Evolutionary conservation across 257 asterid species (phyloP).

Genomic region (Nicotiana tabacum): DNA sequence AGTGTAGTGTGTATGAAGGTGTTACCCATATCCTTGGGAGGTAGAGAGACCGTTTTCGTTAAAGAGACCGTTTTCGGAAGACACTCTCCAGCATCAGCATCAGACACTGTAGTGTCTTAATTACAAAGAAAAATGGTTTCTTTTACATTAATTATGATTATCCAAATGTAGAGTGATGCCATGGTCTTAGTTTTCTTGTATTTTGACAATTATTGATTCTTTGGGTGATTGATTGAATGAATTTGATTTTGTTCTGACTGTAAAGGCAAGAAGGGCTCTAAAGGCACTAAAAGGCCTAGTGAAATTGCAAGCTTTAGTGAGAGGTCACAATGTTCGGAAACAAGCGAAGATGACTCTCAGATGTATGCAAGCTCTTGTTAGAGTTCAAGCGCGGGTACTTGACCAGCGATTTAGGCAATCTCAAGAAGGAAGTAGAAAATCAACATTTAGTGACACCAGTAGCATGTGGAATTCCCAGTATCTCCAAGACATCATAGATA

Average conservation of each 20-base stretch:
- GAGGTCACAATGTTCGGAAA: constrained; percentile 43
- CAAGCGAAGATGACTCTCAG: constrained; percentile 40
- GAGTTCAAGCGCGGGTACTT: constrained; percentile 35
- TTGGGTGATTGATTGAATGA: background rate
- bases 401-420: constrained; percentile 33
- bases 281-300: constrained; percentile 45
- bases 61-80: too few species aligned
- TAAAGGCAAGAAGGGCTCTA: constrained; percentile 43
- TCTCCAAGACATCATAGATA: constrained; percentile 22
- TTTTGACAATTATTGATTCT: too few species aligned
- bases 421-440: constrained; percentile 26
- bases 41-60: too few species aligned
- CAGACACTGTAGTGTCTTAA: background rate
- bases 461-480: constrained; percentile 18
- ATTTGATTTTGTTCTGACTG: background rate
- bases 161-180: background rate
- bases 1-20: too few species aligned
- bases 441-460: constrained; percentile 24
- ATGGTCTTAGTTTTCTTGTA: background rate
- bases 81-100: background rate
- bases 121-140: background rate
- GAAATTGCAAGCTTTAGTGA: constrained; percentile 44
- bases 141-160: background rate
- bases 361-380: constrained; percentile 48
- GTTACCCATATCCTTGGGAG: too few species aligned